These are phyloP conservation scores for Pythium brassicae DNA, from an alignment of 352 stramenopile species.

Conservation along the genomic window DNA sequence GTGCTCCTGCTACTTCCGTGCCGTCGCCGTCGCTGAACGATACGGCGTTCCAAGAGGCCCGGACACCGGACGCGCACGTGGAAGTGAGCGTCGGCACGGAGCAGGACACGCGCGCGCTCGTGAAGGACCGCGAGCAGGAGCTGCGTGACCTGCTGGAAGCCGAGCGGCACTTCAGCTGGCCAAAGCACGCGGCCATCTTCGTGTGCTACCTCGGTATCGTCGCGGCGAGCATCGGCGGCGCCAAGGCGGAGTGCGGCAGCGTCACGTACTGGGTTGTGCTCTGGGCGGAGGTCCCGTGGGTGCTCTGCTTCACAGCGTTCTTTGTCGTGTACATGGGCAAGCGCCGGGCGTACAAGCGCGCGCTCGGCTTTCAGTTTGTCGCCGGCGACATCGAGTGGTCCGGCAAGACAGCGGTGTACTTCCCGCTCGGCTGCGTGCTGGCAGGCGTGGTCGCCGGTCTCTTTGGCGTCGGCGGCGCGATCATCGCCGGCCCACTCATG, in stretches of 20 bases:
- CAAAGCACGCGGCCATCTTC: slow-evolving; percentile 31
- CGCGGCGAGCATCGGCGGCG: slow-evolving; percentile 22
- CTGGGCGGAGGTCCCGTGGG: slow-evolving; percentile 41
- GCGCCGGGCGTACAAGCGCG: slow-evolving; percentile 32
- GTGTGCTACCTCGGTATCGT: slow-evolving; percentile 39
- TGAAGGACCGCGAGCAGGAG: slow-evolving; percentile 15
- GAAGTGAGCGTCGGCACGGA: background rate
- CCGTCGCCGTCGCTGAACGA: background rate
- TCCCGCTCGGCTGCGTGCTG: slow-evolving; percentile 28
- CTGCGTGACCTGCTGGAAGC: slow-evolving; percentile 14
- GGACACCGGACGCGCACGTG: slow-evolving; percentile 8
- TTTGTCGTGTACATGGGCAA: slow-evolving; percentile 28
- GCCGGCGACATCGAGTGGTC: slow-evolving; percentile 44
- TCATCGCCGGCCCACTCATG: slow-evolving; percentile 56
- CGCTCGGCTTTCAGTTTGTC: slow-evolving; percentile 30
- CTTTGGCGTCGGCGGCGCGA: slow-evolving; percentile 46
- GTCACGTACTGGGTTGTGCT: slow-evolving; percentile 27
- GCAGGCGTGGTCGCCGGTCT: slow-evolving; percentile 40
- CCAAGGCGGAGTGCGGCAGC: slow-evolving; percentile 10
- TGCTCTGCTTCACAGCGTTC: slow-evolving; percentile 34
- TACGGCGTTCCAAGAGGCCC: slow-evolving; percentile 8
- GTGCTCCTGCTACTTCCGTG: no score
- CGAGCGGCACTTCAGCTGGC: slow-evolving; percentile 34
- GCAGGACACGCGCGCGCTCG: slow-evolving; percentile 9
- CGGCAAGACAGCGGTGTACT: slow-evolving; percentile 28